Percentiles rank a stretch among this genome's conserved stretches.
Evolutionary conservation across 805 yeast genomes (phyloP).

Genomic region (Ogataea salicorniae): DNA sequence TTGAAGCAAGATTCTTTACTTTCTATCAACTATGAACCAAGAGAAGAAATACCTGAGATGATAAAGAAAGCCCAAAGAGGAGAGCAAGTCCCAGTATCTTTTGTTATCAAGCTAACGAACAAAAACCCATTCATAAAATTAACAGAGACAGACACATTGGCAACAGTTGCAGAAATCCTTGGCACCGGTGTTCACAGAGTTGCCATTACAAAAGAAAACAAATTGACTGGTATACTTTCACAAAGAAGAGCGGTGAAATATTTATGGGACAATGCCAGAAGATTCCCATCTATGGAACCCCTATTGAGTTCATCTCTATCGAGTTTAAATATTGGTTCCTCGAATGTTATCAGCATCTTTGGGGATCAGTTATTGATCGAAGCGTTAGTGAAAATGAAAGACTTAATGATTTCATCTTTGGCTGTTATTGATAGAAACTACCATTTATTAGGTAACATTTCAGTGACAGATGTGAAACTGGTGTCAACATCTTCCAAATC

Average conservation of each 20-base stretch:
- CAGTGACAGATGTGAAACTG: conserved; percentile 88
- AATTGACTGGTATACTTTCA: conserved; percentile 78
- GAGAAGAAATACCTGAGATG: conserved; percentile 37
- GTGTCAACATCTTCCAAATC: conserved; percentile 86
- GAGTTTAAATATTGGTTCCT: conserved; percentile 69
- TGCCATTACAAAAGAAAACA: conserved; percentile 56
- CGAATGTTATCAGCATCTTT: conserved; percentile 69
- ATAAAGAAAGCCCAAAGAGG: conserved; percentile 72
- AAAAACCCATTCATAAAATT: conserved; percentile 85
- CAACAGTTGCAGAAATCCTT: conserved; percentile 74
- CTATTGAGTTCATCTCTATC: conserved; percentile 62
- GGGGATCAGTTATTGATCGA: conserved; percentile 87
- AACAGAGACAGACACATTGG: conserved; percentile 60
- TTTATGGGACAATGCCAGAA: conserved; percentile 88
- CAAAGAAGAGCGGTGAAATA: conserved; percentile 83
- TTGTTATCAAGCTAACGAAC: conserved; percentile 77
- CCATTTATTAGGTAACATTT: conserved; percentile 82
- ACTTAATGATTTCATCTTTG: conserved; percentile 76
- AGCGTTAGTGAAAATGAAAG: conserved; percentile 82
- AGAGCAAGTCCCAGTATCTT: conserved; percentile 85
- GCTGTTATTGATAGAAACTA: conserved; percentile 84
- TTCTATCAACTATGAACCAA: conserved; percentile 29
- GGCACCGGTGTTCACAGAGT: conserved; percentile 97
- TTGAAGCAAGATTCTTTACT: conserved; percentile 36
- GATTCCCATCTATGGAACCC: conserved; percentile 77